These are phyloP conservation scores for Pestalotiopsis sp. DNA, from an alignment of 2,329 filamentous ascomycete species.

Conservation along the genomic window DNA sequence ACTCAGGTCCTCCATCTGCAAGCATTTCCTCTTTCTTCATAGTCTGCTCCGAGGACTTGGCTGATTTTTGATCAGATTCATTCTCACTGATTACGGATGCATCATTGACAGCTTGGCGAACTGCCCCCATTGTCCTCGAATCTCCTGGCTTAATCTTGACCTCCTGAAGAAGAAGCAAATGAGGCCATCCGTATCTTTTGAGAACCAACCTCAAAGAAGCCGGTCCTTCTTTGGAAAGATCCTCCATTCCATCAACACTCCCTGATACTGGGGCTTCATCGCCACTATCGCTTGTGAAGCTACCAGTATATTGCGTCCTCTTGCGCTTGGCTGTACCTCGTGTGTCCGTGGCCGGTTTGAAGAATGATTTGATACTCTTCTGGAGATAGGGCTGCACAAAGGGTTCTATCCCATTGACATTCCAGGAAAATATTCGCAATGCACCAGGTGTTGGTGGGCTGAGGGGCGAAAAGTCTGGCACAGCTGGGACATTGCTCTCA, in stretches of 20 bases:
- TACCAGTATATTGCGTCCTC: background rate
- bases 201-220: constrained; percentile 12
- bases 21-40: background rate
- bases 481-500: background rate
- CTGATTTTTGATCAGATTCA: too few species aligned
- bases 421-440: constrained; percentile 18
- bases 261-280: background rate
- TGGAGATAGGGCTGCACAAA: constrained; percentile 14
- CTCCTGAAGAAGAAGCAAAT: constrained; percentile 18
- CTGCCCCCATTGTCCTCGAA: constrained; percentile 7
- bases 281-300: background rate
- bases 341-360: constrained; percentile 36
- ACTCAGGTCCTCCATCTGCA: constrained; percentile 34
- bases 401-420: constrained; percentile 17
- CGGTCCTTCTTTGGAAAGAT: constrained; percentile 12
- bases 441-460: background rate
- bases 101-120: constrained; percentile 8
- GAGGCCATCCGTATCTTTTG: constrained; percentile 13
- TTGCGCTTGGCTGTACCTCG: constrained; percentile 20
- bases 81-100: background rate
- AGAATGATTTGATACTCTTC: constrained; percentile 14
- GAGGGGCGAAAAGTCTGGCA: background rate
- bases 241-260: constrained; percentile 28
- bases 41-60: background rate
- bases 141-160: constrained; percentile 18